Conservation (phyloP, 306 rosid species). For the Fragaria ananassa region DNA sequence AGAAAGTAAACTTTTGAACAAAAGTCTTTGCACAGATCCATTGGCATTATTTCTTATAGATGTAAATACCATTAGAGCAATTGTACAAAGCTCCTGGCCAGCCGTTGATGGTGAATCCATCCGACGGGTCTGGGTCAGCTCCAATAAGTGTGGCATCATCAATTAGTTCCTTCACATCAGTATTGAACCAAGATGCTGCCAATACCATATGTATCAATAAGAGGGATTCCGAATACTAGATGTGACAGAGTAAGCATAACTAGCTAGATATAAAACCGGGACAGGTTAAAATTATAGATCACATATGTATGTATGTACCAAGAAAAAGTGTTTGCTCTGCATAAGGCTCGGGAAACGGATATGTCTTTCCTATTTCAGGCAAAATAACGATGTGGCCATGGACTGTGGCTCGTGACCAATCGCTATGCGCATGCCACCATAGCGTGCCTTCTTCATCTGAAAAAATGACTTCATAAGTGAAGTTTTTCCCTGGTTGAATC, state of each 20-base stretch:
- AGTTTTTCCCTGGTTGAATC: constrained; percentile 21
- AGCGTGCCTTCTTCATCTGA: constrained; percentile 41
- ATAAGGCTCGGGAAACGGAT: constrained; percentile 28
- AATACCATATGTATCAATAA: not conserved
- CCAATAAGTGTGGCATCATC: constrained; percentile 15
- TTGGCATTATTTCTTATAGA: not conserved
- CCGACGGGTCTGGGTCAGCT: constrained; percentile 12
- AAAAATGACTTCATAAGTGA: constrained; percentile 31
- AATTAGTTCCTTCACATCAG: constrained; percentile 21
- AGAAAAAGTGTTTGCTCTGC: constrained; percentile 13
- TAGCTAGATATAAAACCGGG: not conserved
- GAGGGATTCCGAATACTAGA: not conserved
- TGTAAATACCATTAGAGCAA: not conserved
- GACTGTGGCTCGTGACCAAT: constrained; percentile 38
- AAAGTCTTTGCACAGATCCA: not conserved
- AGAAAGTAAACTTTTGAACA: not conserved
- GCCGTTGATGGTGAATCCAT: not conserved
- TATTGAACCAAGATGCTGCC: constrained; percentile 25
- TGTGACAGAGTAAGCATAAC: not conserved
- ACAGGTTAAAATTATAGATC: not conserved
- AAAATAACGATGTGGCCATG: constrained; percentile 32
- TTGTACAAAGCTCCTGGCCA: constrained; percentile 4
- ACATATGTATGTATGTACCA: constrained; percentile 1
- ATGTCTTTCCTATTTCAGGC: not conserved
- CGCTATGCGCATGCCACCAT: constrained; percentile 47